A percentile compares a stretch with the other conserved stretches of the same genome.
Evolutionary conservation across 2,329 filamentous ascomycete genomes (phyloP).

Genomic region (Colletotrichum siamense): DNA sequence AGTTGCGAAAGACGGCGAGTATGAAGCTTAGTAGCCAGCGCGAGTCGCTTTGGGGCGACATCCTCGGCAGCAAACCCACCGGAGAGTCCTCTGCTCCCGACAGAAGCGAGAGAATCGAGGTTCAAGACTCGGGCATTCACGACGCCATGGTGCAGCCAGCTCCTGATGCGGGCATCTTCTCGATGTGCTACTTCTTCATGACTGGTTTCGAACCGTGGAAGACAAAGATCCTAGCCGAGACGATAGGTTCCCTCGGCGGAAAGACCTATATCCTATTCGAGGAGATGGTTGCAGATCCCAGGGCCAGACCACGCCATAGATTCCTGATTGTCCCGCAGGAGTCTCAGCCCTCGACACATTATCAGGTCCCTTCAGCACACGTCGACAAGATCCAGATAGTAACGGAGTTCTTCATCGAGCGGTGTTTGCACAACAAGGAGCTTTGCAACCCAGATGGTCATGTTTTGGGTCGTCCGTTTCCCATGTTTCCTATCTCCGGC

Average conservation of each 20-base stretch:
- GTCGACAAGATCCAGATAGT: slow-evolving; percentile 57
- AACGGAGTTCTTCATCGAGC: slow-evolving; percentile 94
- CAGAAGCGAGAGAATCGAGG: slow-evolving; percentile 14
- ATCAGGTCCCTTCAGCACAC: slow-evolving; percentile 35
- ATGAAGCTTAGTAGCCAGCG: slow-evolving; percentile 81
- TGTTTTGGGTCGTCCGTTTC: slow-evolving; percentile 79
- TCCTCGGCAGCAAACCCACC: slow-evolving; percentile 58
- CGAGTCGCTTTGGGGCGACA: slow-evolving; percentile 89
- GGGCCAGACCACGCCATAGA: slow-evolving; percentile 38
- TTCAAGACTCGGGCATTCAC: slow-evolving; percentile 35
- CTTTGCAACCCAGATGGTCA: slow-evolving; percentile 74
- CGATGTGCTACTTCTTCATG: slow-evolving; percentile 63
- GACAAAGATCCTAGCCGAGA: slow-evolving; percentile 51
- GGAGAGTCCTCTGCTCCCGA: slow-evolving; percentile 6
- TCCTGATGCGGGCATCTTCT: slow-evolving; percentile 52
- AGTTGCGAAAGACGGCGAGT: slow-evolving; percentile 87
- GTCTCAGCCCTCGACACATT: slow-evolving; percentile 52
- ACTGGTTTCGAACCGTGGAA: slow-evolving; percentile 63
- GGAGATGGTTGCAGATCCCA: slow-evolving; percentile 37
- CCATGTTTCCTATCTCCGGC: slow-evolving; percentile 70
- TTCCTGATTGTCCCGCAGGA: slow-evolving; percentile 62
- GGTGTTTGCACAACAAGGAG: slow-evolving; percentile 78
- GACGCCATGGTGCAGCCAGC: slow-evolving; percentile 24
- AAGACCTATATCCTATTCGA: slow-evolving; percentile 46
- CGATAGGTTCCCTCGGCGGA: slow-evolving; percentile 55